phyloP scores from a whole-genome alignment of 2,329 filamentous ascomycete species.

The Byssoonygena ceratinophila region DNA sequence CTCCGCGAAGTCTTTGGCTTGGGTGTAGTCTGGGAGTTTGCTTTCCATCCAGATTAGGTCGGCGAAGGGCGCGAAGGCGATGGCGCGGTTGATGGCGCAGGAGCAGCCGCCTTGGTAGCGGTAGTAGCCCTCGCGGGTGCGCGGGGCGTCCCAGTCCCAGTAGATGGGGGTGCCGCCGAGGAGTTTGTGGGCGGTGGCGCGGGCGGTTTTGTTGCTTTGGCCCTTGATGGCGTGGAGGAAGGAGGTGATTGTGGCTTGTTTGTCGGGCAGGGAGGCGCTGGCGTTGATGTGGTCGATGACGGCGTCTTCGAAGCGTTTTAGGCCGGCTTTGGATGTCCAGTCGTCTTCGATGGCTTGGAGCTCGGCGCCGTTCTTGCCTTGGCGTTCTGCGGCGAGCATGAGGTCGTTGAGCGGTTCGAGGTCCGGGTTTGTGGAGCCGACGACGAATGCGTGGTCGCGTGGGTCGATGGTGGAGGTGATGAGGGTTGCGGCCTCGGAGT shows the following conservation, averaged over 20 bases:
- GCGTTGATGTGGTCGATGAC: conserved; percentile 72
- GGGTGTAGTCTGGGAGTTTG: conserved; percentile 81
- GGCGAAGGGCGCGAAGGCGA: conserved; percentile 85
- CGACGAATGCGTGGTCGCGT: conserved; percentile 87
- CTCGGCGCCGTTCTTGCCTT: conserved; percentile 67
- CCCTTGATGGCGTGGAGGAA: conserved; percentile 62
- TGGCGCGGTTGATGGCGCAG: conserved; percentile 78
- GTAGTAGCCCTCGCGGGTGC: conserved; percentile 93
- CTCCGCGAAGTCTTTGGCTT: conserved; percentile 85
- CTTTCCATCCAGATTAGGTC: conserved; percentile 99
- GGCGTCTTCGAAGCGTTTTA: conserved; percentile 85
- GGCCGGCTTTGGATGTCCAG: conserved; percentile 66
- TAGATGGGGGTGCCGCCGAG: conserved; percentile 71
- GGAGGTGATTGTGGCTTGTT: conserved; percentile 53
- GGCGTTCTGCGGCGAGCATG: conserved; percentile 73
- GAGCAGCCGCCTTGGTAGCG: conserved; percentile 82
- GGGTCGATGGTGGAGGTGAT: conserved; percentile 95
- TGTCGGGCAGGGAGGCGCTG: conserved; percentile 51
- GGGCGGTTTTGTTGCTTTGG: conserved; percentile 74
- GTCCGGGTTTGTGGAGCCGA: conserved; percentile 75
- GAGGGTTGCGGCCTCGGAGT: conserved; percentile 93
- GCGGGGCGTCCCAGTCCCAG: conserved; percentile 92
- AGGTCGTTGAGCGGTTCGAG: conserved; percentile 80
- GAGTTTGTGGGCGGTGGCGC: conserved; percentile 64
- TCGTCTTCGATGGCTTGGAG: conserved; percentile 87